Conservation (phyloP, 768 basidiomycete species). For the Podaxis rugospora region DNA sequence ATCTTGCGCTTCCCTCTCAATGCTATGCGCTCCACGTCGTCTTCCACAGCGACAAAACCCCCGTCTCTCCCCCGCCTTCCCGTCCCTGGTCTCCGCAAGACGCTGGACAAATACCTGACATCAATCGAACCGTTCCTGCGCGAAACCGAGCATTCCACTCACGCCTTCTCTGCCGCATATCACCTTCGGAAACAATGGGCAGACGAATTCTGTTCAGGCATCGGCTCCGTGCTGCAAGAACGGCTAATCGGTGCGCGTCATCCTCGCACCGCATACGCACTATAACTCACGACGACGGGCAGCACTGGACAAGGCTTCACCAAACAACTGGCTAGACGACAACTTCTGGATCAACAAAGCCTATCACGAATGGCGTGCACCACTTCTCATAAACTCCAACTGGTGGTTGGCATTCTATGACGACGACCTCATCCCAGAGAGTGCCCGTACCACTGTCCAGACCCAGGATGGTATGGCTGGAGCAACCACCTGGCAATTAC, state of each 20-base stretch:
- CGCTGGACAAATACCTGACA: slow-evolving; percentile 72
- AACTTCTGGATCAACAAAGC: slow-evolving; percentile 88
- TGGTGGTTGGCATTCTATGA: slow-evolving; percentile 92
- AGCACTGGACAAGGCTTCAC: slow-evolving; percentile 81
- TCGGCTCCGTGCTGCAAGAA: slow-evolving; percentile 68
- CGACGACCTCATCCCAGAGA: slow-evolving; percentile 57
- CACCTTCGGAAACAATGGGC: slow-evolving; percentile 55
- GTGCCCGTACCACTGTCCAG: slow-evolving; percentile 18
- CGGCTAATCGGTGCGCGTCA: slow-evolving; percentile 61
- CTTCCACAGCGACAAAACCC: slow-evolving; percentile 15
- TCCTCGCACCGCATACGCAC: slow-evolving; percentile 9
- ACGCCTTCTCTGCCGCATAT: slow-evolving; percentile 48
- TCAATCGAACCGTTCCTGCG: slow-evolving; percentile 76
- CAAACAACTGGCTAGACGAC: slow-evolving; percentile 92
- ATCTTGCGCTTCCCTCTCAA: background rate
- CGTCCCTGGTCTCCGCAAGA: slow-evolving; percentile 71
- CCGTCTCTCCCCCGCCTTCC: slow-evolving; percentile 66
- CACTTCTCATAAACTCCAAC: slow-evolving; percentile 86
- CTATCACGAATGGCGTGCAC: slow-evolving; percentile 85
- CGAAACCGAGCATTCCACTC: slow-evolving; percentile 64
- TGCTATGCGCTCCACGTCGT: background rate
- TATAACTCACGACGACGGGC: slow-evolving; percentile 17
- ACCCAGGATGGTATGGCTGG: slow-evolving; percentile 21
- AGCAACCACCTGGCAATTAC: slow-evolving; percentile 79
- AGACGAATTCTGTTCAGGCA: slow-evolving; percentile 63